Base-by-base conservation (phyloP, 139 green algal genomes). In the Chlamydomonas sp. region DNA sequence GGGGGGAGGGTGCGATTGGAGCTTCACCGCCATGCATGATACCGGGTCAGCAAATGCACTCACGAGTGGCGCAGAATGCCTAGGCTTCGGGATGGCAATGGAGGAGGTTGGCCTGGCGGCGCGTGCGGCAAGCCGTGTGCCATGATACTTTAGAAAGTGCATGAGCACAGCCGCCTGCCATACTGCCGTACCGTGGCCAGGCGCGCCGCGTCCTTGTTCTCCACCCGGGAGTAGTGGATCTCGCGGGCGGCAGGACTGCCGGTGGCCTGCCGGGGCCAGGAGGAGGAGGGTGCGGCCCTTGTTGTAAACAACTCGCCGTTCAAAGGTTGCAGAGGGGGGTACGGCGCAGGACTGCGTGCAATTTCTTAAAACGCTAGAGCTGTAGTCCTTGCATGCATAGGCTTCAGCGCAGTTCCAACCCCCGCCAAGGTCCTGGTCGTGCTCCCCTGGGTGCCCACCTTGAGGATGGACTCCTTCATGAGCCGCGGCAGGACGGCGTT, bases 191-290 rank as follows among this genome's bases (percentile, higher is more conserved):
- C 89, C 78, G 89, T 49, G 6, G 89, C 89, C 69, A 91, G 78
- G 78, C 88, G 59, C n/a, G 77, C 58, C 9, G 91, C 91, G 31
- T 93, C 91, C 71, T 91, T 92, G 73, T 78, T 62, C 68, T 93
- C 91, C 74, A 92, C 89, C 71, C 91, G 92, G 87, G 79, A 90
- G 89, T 94, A 94, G 69, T 92, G 85, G 78, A 94, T 94, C 80
- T 94, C 91, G 1, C 79, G 67, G 3, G 91, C 91, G 3, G 91
- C 91, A 16, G 89, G 80, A 68, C 87, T 92, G 84, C 79, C 91
- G 2, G 91, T 94, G 31, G 91, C 91, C 82, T 89, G 89, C 20
- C 85, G 88, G 72, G 10, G 59, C 59, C 4, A 10, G 31, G 5
- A n/a, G 20, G 4, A 8, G 15, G 20, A n/a, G 72, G 20, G 18